Evolutionary conservation across 2,329 filamentous ascomycete species (phyloP).

Genomic region (Penicillium frequentans): DNA sequence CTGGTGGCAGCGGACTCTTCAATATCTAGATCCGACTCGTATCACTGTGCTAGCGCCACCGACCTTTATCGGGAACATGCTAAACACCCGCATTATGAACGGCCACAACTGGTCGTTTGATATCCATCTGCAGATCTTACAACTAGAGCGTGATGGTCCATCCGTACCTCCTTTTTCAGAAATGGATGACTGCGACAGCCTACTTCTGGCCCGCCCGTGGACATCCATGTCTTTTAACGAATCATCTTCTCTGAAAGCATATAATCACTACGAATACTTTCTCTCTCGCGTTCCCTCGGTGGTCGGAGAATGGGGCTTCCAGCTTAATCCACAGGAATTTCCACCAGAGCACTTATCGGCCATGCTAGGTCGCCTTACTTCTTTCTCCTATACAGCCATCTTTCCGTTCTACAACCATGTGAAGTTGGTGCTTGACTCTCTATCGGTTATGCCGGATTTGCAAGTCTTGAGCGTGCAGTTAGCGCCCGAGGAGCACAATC

Average conservation of each 20-base stretch:
- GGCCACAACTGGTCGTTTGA: constrained; percentile 65
- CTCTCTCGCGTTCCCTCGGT: constrained; percentile 64
- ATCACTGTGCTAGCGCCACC: constrained; percentile 63
- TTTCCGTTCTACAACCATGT: constrained; percentile 68
- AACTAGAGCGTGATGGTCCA: constrained; percentile 36
- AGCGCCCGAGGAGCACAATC: constrained; percentile 40
- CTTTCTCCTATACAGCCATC: constrained; percentile 61
- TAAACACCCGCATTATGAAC: constrained; percentile 58
- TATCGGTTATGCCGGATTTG: constrained; percentile 52
- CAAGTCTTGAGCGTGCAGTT: constrained; percentile 57
- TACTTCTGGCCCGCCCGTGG: constrained; percentile 67
- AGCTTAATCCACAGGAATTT: constrained; percentile 2
- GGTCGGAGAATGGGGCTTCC: constrained; percentile 47
- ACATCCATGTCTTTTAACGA: constrained; percentile 68
- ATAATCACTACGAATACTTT: constrained; percentile 71
- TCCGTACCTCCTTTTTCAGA: constrained; percentile 28
- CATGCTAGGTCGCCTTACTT: constrained; percentile 45
- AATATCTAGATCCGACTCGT: constrained; percentile 52
- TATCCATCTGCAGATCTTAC: constrained; percentile 62
- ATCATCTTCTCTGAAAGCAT: constrained; percentile 70
- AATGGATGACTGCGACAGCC: constrained; percentile 25
- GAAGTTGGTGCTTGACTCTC: constrained; percentile 44
- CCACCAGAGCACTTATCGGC: constrained; percentile 31
- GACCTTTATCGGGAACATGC: constrained; percentile 60
- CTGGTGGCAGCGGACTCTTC: constrained; percentile 60